phyloP scores from a whole-genome alignment of 441 rosid genomes.

The Gossypium schwendimanii region DNA sequence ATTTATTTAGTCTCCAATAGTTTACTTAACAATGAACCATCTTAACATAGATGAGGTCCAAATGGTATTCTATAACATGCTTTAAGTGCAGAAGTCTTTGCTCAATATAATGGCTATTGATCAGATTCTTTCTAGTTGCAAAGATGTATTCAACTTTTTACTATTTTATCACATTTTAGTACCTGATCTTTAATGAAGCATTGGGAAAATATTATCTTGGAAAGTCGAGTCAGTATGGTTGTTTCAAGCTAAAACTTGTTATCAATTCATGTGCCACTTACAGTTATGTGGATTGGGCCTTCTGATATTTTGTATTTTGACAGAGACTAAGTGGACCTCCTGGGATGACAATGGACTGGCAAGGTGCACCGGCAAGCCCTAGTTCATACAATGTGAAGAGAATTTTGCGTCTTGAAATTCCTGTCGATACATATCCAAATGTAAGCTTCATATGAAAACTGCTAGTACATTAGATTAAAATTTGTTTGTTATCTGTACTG shows the following conservation, averaged over 20 bases:
- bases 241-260: not conserved
- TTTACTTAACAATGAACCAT: not conserved
- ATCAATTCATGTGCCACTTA: not conserved
- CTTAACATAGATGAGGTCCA: not conserved
- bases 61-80: not conserved
- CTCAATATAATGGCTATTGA: not conserved
- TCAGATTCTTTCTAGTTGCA: not conserved
- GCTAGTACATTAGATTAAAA: not conserved
- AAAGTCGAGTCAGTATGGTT: not conserved
- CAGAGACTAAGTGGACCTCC: conserved; percentile 75
- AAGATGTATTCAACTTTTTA: not conserved
- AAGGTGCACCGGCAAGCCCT: conserved; percentile 88
- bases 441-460: conserved; percentile 28
- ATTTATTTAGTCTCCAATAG: not conserved
- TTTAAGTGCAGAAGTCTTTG: not conserved
- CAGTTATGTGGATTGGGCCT: not conserved
- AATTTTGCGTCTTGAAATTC: conserved; percentile 93
- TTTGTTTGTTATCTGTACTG: not conserved
- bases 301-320: conserved; percentile 10
- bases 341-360: conserved; percentile 99
- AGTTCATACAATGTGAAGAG: conserved; percentile 83
- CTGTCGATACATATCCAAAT: conserved; percentile 80
- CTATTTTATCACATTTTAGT: not conserved
- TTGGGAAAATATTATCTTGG: not conserved
- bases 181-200: not conserved